Evolutionary conservation across 2,329 filamentous ascomycete species (phyloP), one percentile per base, ranked within the genome.

Genomic region (Sporothrix brasiliensis): DNA sequence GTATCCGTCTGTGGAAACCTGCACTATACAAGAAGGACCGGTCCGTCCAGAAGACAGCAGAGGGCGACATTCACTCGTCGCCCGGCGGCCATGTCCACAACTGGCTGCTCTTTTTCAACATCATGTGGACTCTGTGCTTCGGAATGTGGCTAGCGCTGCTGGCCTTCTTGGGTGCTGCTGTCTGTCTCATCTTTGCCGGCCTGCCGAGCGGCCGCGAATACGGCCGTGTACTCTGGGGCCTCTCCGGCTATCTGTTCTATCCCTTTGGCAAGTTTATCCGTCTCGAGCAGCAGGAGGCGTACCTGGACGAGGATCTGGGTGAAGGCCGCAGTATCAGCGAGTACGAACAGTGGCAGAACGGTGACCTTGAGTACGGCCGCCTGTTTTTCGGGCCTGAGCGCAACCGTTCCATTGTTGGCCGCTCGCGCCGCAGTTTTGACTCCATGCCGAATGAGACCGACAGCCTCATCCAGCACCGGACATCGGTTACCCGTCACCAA

Each of bases 341-440:
- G 82, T 99, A 99, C 78, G 95, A 99, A 79, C 93, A 97, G 81
- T 99, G 95, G 95, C 95, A 99, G 81, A 97, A 89, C 77, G 95
- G 95, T 67, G 95, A 99, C 77, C 87, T 99, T 47, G 95, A 99
- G 80, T 93, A 98, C 79, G 95, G 95, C 3, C 88, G 94, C 47
- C 86, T 99, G 2, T 98, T 99, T 83, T 99, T 99, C 79, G 96
- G 95, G 0, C 95, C 95, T 3, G 88, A 88, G 69, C 83, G 87
- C 72, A 89, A 86, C 75, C 88, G 92, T 68, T 96, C 93, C 7
- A 89, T 98, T 67, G 84, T 97, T 54, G 95, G 94, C 27, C 90
- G 93, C 60, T 92, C 93, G 72, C 88, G 95, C 77, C 89, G 92
- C 76, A 97, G 94, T 79, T 86, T 97, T 73, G 94, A 97, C 77